Conservation (phyloP, 306 rosid species). For the Quercus gilva region DNA sequence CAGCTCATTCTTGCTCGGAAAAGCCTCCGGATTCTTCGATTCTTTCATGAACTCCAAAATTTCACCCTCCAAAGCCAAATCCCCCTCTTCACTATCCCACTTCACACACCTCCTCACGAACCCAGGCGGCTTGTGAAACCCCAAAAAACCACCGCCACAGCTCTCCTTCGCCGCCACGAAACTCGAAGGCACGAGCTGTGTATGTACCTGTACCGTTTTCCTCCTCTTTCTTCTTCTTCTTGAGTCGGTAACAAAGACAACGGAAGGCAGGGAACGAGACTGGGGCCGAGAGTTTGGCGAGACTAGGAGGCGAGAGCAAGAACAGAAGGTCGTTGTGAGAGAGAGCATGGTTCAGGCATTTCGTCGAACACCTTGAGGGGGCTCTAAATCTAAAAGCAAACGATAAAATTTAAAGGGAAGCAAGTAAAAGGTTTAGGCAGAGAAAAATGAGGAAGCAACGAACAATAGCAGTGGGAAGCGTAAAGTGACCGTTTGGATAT, state of each 20-base stretch:
- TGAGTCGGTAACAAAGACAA: constrained; percentile 1
- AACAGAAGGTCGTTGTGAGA: constrained; percentile 11
- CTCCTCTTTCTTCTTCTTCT: background rate
- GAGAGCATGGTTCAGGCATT: constrained; percentile 89
- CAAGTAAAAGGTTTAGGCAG: background rate
- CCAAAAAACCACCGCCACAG: constrained; percentile 20
- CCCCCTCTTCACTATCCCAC: constrained; percentile 50
- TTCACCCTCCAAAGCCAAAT: constrained; percentile 56
- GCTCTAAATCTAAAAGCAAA: background rate
- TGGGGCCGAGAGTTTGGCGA: constrained; percentile 9
- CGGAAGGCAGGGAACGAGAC: constrained; percentile 15
- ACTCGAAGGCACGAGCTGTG: constrained; percentile 3
- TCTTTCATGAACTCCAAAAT: constrained; percentile 82
- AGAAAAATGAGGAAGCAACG: constrained; percentile 14
- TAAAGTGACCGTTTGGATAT: background rate
- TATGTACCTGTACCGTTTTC: background rate
- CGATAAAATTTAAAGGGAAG: background rate
- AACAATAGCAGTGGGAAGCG: constrained; percentile 15
- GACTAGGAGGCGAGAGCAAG: constrained; percentile 3
- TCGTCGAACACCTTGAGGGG: constrained; percentile 55
- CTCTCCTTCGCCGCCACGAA: constrained; percentile 12
- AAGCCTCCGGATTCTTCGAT: constrained; percentile 55
- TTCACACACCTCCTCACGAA: constrained; percentile 49
- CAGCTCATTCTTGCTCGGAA: constrained; percentile 72
- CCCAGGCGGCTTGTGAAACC: constrained; percentile 19